Evolutionary conservation across 805 yeast species (phyloP), one percentile per base, ranked within the genome.

Genomic region (Lipomyces spencermartinsiae): DNA sequence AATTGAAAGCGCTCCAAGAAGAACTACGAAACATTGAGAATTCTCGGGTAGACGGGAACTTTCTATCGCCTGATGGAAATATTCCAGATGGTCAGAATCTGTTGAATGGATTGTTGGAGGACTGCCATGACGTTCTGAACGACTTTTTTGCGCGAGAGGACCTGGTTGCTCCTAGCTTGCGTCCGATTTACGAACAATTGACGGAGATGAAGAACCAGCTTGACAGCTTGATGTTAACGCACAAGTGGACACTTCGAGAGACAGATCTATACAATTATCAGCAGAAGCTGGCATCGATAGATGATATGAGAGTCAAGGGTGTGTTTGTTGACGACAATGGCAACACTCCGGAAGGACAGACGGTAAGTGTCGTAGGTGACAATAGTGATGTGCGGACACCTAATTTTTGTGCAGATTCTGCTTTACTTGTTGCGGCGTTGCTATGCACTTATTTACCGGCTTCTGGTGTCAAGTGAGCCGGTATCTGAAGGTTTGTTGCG

Each of bases 221-320:
- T 69, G 97, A 92, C 73, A 92, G 91, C 73, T 81, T 95, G 70
- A 83, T 94, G 74, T 87, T 95, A 58, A 95, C 99, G 2, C 88
- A 97, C 79, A 86, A 99, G 78, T 95, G 99, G 99, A 94, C 98
- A 1, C 82, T 95, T 80, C 87, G 99, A 76, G 97, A 93, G 75
- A 95, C 99, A 0, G 99, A 95, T 80, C 83, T 95, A 69, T 95
- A 90, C 80, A 84, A 85, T 60, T 93, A 91, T 77, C 97, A 93
- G 79, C 87, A 89, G 75, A 83, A 84, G 70, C 82, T 95, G 70
- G 88, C 87, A 74, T 85, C 83, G 66, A 88, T 95, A 69, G 97
- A 94, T 76, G 89, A 87, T 62, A 76, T 84, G 70, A 83, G 97
- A 74, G 83, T 88, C 7, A 82, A 85, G 63, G 91, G 91, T 4